Percentiles rank a stretch among this genome's conserved stretches.
These are phyloP conservation scores for Pythium utonaiense DNA, from an alignment of 352 stramenopile species.

Conservation along the genomic window DNA sequence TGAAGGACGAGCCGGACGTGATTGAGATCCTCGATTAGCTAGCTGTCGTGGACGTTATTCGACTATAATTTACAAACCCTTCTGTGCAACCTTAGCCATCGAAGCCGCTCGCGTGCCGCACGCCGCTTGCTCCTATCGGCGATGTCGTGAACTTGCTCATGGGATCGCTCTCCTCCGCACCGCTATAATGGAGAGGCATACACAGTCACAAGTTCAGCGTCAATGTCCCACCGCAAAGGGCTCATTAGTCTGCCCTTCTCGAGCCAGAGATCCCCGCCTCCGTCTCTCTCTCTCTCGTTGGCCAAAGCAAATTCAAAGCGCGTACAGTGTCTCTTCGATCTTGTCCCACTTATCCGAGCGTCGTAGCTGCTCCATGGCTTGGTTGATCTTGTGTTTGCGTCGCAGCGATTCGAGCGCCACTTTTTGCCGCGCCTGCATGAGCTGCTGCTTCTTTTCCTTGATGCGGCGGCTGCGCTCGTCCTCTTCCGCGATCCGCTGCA, in stretches of 20 bases:
- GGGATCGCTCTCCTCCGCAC: constrained; percentile 4
- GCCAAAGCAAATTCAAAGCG: constrained; percentile 22
- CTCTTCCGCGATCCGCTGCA: constrained; percentile 50
- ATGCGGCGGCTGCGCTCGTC: constrained; percentile 55
- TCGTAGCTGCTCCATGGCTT: constrained; percentile 65
- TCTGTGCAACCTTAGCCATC: neutral
- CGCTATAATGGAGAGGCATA: constrained; percentile 7
- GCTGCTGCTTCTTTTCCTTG: constrained; percentile 57
- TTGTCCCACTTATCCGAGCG: constrained; percentile 73
- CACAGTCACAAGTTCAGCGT: constrained; percentile 7
- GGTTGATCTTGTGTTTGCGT: constrained; percentile 60
- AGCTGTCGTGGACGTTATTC: neutral
- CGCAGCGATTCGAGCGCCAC: constrained; percentile 58
- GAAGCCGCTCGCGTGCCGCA: neutral
- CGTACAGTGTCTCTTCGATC: constrained; percentile 75
- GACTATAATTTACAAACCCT: constrained; percentile 19
- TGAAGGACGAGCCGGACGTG: neutral
- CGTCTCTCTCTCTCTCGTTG: too few relatives aligned
- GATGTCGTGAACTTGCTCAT: constrained; percentile 1
- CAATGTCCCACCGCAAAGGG: neutral
- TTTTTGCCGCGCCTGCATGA: constrained; percentile 59
- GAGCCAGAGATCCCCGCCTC: too few relatives aligned
- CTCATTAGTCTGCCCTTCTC: too few relatives aligned
- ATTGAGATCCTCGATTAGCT: constrained; percentile 21
- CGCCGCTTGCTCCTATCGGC: neutral